Base-by-base conservation (phyloP, 2,329 filamentous ascomycete species). In the Pseudocercospora crystallina region DNA sequence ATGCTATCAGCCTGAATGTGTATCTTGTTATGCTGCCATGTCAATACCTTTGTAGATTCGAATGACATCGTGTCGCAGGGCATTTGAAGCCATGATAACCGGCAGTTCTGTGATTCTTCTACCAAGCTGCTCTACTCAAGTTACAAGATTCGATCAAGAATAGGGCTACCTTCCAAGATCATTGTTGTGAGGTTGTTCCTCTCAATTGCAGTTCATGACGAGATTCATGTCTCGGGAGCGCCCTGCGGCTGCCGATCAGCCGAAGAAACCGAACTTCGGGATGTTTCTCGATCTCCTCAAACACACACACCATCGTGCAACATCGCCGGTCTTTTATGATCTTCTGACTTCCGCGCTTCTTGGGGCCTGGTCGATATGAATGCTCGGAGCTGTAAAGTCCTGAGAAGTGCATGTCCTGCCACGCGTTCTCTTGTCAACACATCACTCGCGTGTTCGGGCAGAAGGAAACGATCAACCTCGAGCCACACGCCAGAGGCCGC, bases 41-140 rank as follows among this genome's bases (percentile, higher is more conserved):
- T 35, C 34, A 47, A 49, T 66, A 89, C 90, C 88, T 83, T 96
- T 96, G 76, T 96, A 96, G 52, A 96, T 82, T 33, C 81, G 79
- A 57, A 96, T 87, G 39, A 96, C 91, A 67, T 94, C 83, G 53
- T 82, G 78, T 47, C 90, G 83, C 26, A 96, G 78, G 53, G 80
- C 13, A 14, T 37, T 50, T 2, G 56, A 52, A 2, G 53, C 30
- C 58, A 60, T 58, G 8, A 17, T 51, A 11, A 14, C 44, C 33
- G 35, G 43, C 17, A 8, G 13, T 17, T 26, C 7, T 26, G 20
- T 26, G 20, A 26, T 3, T 26, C 20, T 26, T 26, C 20, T n/a
- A n/a, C n/a, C n/a, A n/a, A n/a, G n/a, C n/a, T n/a, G n/a, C n/a
- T n/a, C n/a, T n/a, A n/a, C n/a, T n/a, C n/a, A n/a, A n/a, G n/a